Evolutionary conservation across 1,284 basidiomycete species (phyloP), one percentile per base, ranked within the genome.

Genomic region (Coriolopsis trogii): DNA sequence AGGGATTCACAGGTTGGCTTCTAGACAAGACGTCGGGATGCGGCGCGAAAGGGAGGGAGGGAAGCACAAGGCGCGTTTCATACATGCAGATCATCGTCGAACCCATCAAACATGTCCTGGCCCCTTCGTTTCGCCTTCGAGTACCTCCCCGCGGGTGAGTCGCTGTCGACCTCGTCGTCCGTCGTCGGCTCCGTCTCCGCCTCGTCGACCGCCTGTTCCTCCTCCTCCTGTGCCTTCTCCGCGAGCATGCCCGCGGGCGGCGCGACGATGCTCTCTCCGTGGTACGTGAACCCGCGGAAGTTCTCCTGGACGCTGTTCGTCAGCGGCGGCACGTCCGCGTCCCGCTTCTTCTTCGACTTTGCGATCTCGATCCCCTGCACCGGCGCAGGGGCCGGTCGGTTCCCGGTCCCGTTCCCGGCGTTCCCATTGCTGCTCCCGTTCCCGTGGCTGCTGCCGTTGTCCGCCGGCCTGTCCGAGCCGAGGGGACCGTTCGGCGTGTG

Each of bases 261-360:
- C 55, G 89, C 87, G 70, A 92, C 63, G 44, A 92, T 62, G 18
- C 58, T 87, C 59, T 91, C 90, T 52, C 91, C 91, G 28, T 86
- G 88, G 68, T 92, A 95, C 4, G 93, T 95, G 76, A 94, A 95
- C 36, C 91, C 91, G 49, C 87, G 81, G 71, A 97, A 97, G 71
- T 96, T 94, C 76, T 95, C 94, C 75, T 97, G 94, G 42, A 97
- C 89, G 63, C 89, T 91, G 67, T 77, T 91, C 56, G 93, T 94
- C 63, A 96, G 75, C 21, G 91, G 77, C 47, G 71, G 81, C 23
- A 46, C 54, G 30, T 67, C 63, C 39, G 24, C 42, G 31, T 62
- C 58, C 61, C 70, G 76, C 61, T 76, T 77, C 67, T 73, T 78
- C 68, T 76, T 77, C 65, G 71, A 75, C 53, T 67, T 69, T 54